phyloP scores from a whole-genome alignment of 805 yeast genomes.

The Wickerhamiella hasegawae region DNA sequence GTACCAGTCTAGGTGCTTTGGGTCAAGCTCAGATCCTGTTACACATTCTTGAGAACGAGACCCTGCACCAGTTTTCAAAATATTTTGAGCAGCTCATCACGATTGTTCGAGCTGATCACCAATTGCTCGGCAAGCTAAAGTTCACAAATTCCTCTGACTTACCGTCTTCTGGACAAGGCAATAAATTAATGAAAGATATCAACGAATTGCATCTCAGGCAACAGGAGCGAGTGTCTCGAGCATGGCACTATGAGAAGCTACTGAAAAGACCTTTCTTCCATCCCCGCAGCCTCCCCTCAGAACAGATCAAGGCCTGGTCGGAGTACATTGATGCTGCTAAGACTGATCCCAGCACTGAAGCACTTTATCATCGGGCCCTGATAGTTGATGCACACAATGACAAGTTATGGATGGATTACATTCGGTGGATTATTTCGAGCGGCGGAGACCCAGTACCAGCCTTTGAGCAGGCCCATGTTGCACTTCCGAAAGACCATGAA shows the following conservation, averaged over 20 bases:
- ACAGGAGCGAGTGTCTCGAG: slow-evolving; percentile 32
- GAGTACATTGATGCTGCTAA: slow-evolving; percentile 40
- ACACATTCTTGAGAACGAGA: slow-evolving; percentile 2
- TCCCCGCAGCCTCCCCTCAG: slow-evolving; percentile 28
- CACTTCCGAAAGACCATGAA: slow-evolving; percentile 16
- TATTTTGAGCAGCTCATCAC: slow-evolving; percentile 35
- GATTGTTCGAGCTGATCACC: slow-evolving; percentile 9
- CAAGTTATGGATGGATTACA: slow-evolving; percentile 53
- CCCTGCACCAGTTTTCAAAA: slow-evolving; percentile 66
- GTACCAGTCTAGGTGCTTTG: background rate
- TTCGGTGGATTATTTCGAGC: slow-evolving; percentile 32
- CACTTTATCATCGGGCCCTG: slow-evolving; percentile 57
- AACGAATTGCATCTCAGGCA: slow-evolving; percentile 37
- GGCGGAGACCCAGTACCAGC: slow-evolving; percentile 16
- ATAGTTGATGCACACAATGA: slow-evolving; percentile 35
- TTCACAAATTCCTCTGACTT: background rate
- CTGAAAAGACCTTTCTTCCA: slow-evolving; percentile 43
- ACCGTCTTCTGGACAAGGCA: slow-evolving; percentile 25
- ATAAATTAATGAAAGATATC: slow-evolving; percentile 30
- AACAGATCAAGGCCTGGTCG: slow-evolving; percentile 40
- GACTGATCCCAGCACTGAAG: slow-evolving; percentile 17
- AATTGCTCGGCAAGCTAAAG: slow-evolving; percentile 6
- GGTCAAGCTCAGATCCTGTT: slow-evolving; percentile 1
- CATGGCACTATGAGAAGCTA: slow-evolving; percentile 61
- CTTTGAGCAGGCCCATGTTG: slow-evolving; percentile 36